These are phyloP conservation scores for Exophiala sp. DNA, from an alignment of 2,329 filamentous ascomycete species.

Conservation along the genomic window DNA sequence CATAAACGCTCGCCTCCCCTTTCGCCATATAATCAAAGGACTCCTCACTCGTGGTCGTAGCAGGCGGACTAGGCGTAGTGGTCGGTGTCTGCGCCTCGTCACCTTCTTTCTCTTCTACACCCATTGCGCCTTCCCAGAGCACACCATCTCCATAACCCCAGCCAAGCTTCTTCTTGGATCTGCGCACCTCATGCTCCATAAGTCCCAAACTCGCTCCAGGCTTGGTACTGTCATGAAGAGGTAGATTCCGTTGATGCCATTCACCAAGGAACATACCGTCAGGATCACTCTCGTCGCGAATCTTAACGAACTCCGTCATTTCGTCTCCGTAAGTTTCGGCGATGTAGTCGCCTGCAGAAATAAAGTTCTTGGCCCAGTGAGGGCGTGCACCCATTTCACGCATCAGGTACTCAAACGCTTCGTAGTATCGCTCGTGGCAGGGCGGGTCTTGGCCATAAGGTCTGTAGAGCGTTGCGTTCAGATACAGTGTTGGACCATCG, in stretches of 20 bases:
- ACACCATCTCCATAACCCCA: slow-evolving; percentile 27
- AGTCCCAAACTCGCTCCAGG: slow-evolving; percentile 19
- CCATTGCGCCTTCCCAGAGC: slow-evolving; percentile 23
- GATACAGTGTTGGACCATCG: slow-evolving; percentile 73
- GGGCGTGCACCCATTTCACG: slow-evolving; percentile 75
- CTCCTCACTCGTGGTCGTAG: slow-evolving; percentile 44
- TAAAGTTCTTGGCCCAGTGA: slow-evolving; percentile 94
- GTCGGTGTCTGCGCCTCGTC: background rate
- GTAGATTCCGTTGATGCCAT: slow-evolving; percentile 75
- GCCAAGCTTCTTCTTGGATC: slow-evolving; percentile 23
- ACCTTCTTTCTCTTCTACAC: background rate
- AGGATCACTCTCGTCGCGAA: slow-evolving; percentile 69
- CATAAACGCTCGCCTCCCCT: slow-evolving; percentile 42
- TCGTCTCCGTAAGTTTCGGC: slow-evolving; percentile 66
- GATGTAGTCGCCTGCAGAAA: slow-evolving; percentile 58
- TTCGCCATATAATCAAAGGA: slow-evolving; percentile 46
- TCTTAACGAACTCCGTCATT: slow-evolving; percentile 62
- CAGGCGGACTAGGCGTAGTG: slow-evolving; percentile 33
- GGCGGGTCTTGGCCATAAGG: slow-evolving; percentile 76
- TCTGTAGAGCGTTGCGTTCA: slow-evolving; percentile 86
- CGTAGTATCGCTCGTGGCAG: slow-evolving; percentile 73
- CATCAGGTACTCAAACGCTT: slow-evolving; percentile 90
- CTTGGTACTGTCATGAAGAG: slow-evolving; percentile 34
- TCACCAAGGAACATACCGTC: slow-evolving; percentile 85
- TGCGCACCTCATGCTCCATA: slow-evolving; percentile 21